Evolutionary conservation across 306 rosid species (phyloP), one percentile per base, ranked within the genome.

Genomic region (Malus sieversii): DNA sequence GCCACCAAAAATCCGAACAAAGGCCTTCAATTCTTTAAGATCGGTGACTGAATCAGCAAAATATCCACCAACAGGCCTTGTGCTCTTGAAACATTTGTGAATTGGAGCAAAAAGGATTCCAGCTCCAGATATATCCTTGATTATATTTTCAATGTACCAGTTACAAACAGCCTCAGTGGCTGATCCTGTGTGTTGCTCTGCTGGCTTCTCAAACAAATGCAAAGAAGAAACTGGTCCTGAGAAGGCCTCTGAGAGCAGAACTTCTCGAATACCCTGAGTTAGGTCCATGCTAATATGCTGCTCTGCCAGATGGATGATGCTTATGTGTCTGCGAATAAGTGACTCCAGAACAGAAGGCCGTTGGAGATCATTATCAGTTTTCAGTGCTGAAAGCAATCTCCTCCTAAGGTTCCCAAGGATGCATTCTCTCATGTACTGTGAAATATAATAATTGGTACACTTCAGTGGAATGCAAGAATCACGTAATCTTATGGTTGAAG

Each of bases 351-450:
- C 85, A 68, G 99, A 89, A 71, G 99, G 99, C 6, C 99, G 92
- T 78, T 95, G 97, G 80, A 95, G 95, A 87, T 95, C 99, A 73
- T 88, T 90, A 82, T 95, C 99, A 77, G 91, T 95, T 85, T 92
- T 95, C 78, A 95, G 81, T 42, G 86, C 93, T n/a, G 97, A 89
- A 76, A 95, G 97, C 84, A 92, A 75, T 88, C 99, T 92, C 86
- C 99, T 89, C 88, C 97, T 90, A 86, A 95, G 91, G 91, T 95
- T 95, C 75, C 93, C 97, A 77, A 95, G 90, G 85, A 95, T 89
- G 92, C 99, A 92, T 81, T 95, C 99, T 87, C 99, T 92, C 99
- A 95, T 95, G 87, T 90, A 95, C 99, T 95, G 99, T 91, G 80
- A 79, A 46, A 51, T 15, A 84, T 73, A 68, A 71, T 76, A 71